Evolutionary conservation across 306 rosid species (phyloP), one percentile per base, ranked within the genome.

Genomic region (Bauhinia variegata): DNA sequence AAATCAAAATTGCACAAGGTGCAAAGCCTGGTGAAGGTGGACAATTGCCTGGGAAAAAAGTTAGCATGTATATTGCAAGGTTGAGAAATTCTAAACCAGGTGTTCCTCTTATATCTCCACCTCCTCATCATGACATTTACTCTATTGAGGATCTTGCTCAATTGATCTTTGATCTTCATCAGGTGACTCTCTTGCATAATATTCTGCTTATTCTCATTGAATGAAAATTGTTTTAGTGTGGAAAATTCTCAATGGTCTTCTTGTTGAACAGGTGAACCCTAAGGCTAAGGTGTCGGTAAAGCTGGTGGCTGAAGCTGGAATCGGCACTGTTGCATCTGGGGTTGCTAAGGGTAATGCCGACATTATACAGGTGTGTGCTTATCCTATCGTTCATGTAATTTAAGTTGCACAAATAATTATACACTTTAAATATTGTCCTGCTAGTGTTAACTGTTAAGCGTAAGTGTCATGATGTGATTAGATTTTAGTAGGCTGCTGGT

Each of bases 21-120:
- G 99, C 99, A 34, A 93, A 93, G 80, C 98, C 98, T 47, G 98
- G 98, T 51, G 98, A 92, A 87, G 98, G 98, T 63, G 98, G 98
- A 43, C 98, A 92, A 62, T 79, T 89, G 78, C 98, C 98, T 68
- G 98, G 98, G 34, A 92, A 89, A 84, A 92, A 92, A 92, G 98
- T 92, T 71, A 92, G 99, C 82, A 95, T 95, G 78, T 93, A 93
- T 70, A 93, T 93, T 39, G 99, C 99, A 30, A 86, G 97, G 83
- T 80, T 93, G 87, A 93, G 99, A 77, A 93, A 90, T 74, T 93
- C 99, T 17, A 93, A 93, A 78, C 99, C 99, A 47, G 99, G 99
- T 71, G 97, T 93, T 54, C 99, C 99, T 5, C 99, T 93, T 71
- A 93, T 93, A 73, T 93, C 99, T 85, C 99, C 99, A 64, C 99